These are phyloP conservation scores for Cryphonectria radicalis DNA, from an alignment of 2,329 filamentous ascomycete genomes.

Conservation along the genomic window DNA sequence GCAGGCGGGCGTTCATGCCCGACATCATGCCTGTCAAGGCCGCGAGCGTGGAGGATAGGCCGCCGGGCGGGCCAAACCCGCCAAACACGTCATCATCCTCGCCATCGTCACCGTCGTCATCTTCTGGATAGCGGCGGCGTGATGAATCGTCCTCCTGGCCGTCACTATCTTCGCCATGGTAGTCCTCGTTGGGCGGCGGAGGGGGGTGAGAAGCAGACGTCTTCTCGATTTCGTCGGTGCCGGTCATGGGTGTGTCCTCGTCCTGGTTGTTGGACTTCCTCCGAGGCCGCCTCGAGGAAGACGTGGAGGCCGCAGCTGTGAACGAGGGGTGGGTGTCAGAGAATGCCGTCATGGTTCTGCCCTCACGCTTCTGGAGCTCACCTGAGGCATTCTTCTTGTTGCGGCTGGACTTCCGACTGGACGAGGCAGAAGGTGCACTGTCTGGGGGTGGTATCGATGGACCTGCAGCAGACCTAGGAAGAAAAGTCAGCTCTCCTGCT, in stretches of 20 bases:
- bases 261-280: slow-evolving; percentile 54
- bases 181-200: slow-evolving; percentile 49
- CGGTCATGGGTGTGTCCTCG: slow-evolving; percentile 73
- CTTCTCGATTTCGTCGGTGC: slow-evolving; percentile 61
- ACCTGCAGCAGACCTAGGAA: slow-evolving; percentile 48
- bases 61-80: slow-evolving; percentile 68
- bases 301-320: slow-evolving; percentile 39
- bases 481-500: neutral
- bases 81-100: slow-evolving; percentile 71
- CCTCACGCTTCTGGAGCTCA: slow-evolving; percentile 34
- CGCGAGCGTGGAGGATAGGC: slow-evolving; percentile 79
- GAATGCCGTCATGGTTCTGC: neutral
- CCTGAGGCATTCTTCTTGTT: slow-evolving; percentile 64
- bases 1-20: slow-evolving; percentile 76
- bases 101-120: slow-evolving; percentile 58
- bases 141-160: slow-evolving; percentile 50
- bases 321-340: slow-evolving; percentile 37
- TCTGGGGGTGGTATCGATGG: slow-evolving; percentile 65
- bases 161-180: slow-evolving; percentile 45
- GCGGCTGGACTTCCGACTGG: slow-evolving; percentile 73
- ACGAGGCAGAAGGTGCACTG: slow-evolving; percentile 62
- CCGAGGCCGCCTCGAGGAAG: slow-evolving; percentile 55
- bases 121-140: slow-evolving; percentile 49
- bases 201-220: slow-evolving; percentile 47
- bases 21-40: slow-evolving; percentile 92